phyloP scores from a whole-genome alignment of 1,284 basidiomycete species.

The Ceratobasidium sp. region DNA sequence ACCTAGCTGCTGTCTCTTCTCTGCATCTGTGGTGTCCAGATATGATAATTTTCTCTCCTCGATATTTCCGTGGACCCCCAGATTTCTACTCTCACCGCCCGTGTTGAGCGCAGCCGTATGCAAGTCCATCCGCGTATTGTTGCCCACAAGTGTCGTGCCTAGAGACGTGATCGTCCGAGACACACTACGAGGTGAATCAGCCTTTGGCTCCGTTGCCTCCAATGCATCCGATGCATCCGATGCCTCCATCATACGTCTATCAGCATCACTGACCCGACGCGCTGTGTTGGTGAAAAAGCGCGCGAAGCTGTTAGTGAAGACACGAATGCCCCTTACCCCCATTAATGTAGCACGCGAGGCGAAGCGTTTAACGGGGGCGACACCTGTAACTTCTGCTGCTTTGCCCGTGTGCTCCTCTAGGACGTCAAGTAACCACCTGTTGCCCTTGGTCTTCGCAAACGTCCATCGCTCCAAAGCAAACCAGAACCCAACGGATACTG shows the following conservation, averaged over 20 bases:
- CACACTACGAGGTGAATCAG: background rate
- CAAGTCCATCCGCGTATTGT: conserved; percentile 11
- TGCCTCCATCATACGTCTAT: too few relatives aligned
- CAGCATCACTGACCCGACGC: too few relatives aligned
- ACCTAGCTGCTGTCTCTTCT: too few relatives aligned
- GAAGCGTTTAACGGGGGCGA: too few relatives aligned
- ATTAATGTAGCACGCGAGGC: conserved; percentile 20
- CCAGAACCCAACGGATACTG: conserved; percentile 77
- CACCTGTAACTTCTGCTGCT: conserved; percentile 41
- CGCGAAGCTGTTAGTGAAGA: conserved; percentile 3
- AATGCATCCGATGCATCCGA: too few relatives aligned
- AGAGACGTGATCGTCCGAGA: background rate
- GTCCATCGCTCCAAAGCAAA: conserved; percentile 79
- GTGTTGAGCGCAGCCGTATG: background rate
- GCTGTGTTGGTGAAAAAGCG: too few relatives aligned
- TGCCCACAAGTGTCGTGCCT: conserved; percentile 7
- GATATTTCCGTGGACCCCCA: conserved; percentile 1
- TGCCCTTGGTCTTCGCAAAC: conserved; percentile 66
- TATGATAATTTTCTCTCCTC: conserved; percentile 15
- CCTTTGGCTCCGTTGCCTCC: conserved; percentile 24
- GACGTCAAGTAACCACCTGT: conserved; percentile 77
- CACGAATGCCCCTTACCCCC: background rate
- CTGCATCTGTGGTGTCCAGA: too few relatives aligned
- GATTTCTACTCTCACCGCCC: conserved; percentile 7
- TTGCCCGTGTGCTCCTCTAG: conserved; percentile 55